phyloP scores from a whole-genome alignment of 768 basidiomycete species.

The Omphalotus guepiniiformis region DNA sequence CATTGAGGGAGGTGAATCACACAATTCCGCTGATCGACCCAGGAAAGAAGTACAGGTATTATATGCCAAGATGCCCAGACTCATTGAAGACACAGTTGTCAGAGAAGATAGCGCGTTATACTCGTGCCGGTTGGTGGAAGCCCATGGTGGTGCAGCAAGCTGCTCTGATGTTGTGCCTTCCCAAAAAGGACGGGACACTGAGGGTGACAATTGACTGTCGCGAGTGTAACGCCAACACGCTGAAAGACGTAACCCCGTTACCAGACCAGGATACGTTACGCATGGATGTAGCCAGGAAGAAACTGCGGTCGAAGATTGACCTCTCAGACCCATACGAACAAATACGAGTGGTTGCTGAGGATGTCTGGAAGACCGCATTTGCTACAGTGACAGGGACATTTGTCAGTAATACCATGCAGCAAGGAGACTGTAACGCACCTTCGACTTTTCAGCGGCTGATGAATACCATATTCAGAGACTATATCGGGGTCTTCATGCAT shows the following conservation, averaged over 20 bases:
- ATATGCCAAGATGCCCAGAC: constrained; percentile 23
- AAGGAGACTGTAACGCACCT: constrained; percentile 21
- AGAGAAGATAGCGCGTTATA: constrained; percentile 7
- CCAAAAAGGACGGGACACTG: constrained; percentile 21
- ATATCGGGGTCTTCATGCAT: constrained; percentile 2
- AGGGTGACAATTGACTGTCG: constrained; percentile 14
- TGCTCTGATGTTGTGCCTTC: constrained; percentile 20
- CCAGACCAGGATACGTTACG: constrained; percentile 16
- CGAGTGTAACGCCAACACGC: constrained; percentile 24
- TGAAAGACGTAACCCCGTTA: constrained; percentile 15
- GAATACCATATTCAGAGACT: constrained; percentile 20
- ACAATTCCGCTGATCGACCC: constrained; percentile 25
- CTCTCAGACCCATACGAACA: constrained; percentile 30
- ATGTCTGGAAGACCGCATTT: constrained; percentile 20
- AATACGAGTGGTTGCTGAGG: constrained; percentile 18
- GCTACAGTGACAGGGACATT: constrained; percentile 26
- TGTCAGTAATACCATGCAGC: constrained; percentile 29
- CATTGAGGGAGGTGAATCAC: constrained; percentile 28
- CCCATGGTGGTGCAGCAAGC: constrained; percentile 12
- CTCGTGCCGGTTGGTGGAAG: constrained; percentile 11
- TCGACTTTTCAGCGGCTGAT: constrained; percentile 31
- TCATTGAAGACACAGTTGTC: constrained; percentile 11
- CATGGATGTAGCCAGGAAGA: constrained; percentile 18
- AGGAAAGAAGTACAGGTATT: constrained; percentile 15
- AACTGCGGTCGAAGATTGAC: constrained; percentile 26